Base-by-base conservation (phyloP, 306 rosid genomes). In the Vigna radiata region DNA sequence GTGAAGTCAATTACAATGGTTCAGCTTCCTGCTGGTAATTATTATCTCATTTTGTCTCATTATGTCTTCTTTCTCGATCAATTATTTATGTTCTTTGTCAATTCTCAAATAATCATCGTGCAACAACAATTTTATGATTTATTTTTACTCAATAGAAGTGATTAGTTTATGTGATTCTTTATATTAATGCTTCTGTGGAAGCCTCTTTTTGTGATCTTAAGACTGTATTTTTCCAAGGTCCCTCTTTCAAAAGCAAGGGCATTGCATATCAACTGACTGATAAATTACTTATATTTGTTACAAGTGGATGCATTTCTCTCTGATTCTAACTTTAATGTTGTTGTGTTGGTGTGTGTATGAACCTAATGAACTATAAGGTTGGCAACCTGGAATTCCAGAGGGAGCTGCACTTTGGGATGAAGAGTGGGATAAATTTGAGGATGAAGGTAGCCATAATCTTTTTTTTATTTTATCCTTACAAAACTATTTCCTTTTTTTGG, bases 381-480 rank as follows among this genome's bases (percentile, higher is more conserved):
- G 98, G 98, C 93, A 87, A 94, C 97, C 97, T 41, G 97, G 95
- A 80, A 82, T 89, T 80, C 81, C 86, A 15, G 97, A 90, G 61
- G 90, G 77, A 61, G 91, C 98, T 56, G 90, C 93, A 77, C 86
- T 82, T 65, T 95, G 98, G 98, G 98, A 95, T 77, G 98, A 95
- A 87, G 98, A 95, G 54, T 95, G 98, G 98, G 98, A 95, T 88
- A 95, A 95, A 84, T 95, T 95, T 71, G 98, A 95, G 84, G 98
- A 95, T 65, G 98, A 90, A 87, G 97, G 98, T 95, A 77, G 85
- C 78, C 68, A 62, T 69, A 17, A 46, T 49, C 29, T 19, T 75
- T 33, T 33, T 72, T 36, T 55, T 11, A 43, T 72, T 36, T 55
- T 11, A 43, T 19, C n/a, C 15, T 23, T 6, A 0, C 5, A 6